Conservation (phyloP, 495 filamentous ascomycete species). For the Aspergillus asperescens region DNA sequence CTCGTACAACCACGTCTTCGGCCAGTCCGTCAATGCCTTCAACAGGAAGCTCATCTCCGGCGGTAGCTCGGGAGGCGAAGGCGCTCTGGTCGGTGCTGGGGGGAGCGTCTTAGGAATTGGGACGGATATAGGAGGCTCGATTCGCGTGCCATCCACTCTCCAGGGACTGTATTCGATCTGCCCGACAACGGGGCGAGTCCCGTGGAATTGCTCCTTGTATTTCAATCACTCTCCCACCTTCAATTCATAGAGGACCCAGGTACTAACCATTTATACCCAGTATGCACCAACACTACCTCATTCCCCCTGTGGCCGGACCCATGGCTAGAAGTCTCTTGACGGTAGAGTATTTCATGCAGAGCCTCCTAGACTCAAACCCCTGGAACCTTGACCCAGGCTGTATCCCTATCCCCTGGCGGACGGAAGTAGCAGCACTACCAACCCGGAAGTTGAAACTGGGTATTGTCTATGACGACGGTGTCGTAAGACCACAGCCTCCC, state of each 20-base stretch:
- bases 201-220: slow-evolving; percentile 37
- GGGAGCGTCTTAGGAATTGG: slow-evolving; percentile 62
- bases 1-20: slow-evolving; percentile 39
- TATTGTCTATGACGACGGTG: slow-evolving; percentile 49
- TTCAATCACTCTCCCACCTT: background rate
- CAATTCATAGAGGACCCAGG: too few species aligned
- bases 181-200: slow-evolving; percentile 56
- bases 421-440: slow-evolving; percentile 21
- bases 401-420: slow-evolving; percentile 43
- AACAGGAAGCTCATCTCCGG: slow-evolving; percentile 54
- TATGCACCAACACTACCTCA: slow-evolving; percentile 27
- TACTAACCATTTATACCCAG: slow-evolving; percentile 3
- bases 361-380: slow-evolving; percentile 30
- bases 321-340: slow-evolving; percentile 38
- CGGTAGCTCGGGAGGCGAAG: slow-evolving; percentile 64
- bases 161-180: slow-evolving; percentile 61
- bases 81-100: slow-evolving; percentile 52
- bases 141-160: slow-evolving; percentile 59
- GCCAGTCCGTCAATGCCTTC: slow-evolving; percentile 52
- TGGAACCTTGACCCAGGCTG: slow-evolving; percentile 40
- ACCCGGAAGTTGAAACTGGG: slow-evolving; percentile 43
- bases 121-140: slow-evolving; percentile 64
- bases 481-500: slow-evolving; percentile 53
- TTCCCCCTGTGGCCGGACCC: slow-evolving; percentile 39
- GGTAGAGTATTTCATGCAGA: slow-evolving; percentile 39